phyloP scores from a whole-genome alignment of 73 alveolate species.

The Uronychia binucleata region DNA sequence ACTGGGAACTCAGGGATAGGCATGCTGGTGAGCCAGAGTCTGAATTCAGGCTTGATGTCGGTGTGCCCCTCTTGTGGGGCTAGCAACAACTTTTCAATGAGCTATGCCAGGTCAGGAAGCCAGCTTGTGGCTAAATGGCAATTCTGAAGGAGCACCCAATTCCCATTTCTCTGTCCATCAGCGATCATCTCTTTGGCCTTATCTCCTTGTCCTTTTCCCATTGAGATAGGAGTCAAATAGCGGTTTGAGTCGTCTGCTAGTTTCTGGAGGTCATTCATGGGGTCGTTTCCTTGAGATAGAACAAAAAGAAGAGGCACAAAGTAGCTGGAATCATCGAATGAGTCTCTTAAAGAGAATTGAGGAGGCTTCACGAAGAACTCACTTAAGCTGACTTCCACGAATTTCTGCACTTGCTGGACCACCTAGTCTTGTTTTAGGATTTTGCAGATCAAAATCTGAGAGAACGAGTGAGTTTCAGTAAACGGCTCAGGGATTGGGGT shows the following conservation, averaged over 20 bases:
- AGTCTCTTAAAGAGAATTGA: slow-evolving; percentile 69
- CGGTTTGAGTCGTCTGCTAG: slow-evolving; percentile 77
- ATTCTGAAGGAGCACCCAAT: slow-evolving; percentile 96
- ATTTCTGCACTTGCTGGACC: slow-evolving; percentile 65
- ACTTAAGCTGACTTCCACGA: slow-evolving; percentile 74
- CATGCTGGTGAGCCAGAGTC: slow-evolving; percentile 88
- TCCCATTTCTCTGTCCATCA: slow-evolving; percentile 63
- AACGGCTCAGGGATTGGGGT: slow-evolving; percentile 80
- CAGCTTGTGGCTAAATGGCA: slow-evolving; percentile 93
- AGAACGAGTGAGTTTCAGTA: slow-evolving; percentile 55
- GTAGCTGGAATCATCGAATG: slow-evolving; percentile 72
- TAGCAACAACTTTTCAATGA: slow-evolving; percentile 66
- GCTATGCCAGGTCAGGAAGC: slow-evolving; percentile 95
- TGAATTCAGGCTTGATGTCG: slow-evolving; percentile 80
- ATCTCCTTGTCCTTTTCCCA: slow-evolving; percentile 99
- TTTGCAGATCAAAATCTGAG: slow-evolving; percentile 66
- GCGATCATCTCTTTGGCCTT: slow-evolving; percentile 70
- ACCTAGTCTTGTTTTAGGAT: slow-evolving; percentile 81
- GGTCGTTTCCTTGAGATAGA: slow-evolving; percentile 91
- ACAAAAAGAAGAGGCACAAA: slow-evolving; percentile 80
- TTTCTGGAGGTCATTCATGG: slow-evolving; percentile 77
- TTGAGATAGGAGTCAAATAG: slow-evolving; percentile 66
- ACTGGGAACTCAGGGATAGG: slow-evolving; percentile 90
- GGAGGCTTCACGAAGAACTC: slow-evolving; percentile 81
- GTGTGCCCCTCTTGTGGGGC: background rate